These are phyloP conservation scores for Penicillium cosmopolitanum DNA, from an alignment of 495 filamentous ascomycete species.

Conservation along the genomic window DNA sequence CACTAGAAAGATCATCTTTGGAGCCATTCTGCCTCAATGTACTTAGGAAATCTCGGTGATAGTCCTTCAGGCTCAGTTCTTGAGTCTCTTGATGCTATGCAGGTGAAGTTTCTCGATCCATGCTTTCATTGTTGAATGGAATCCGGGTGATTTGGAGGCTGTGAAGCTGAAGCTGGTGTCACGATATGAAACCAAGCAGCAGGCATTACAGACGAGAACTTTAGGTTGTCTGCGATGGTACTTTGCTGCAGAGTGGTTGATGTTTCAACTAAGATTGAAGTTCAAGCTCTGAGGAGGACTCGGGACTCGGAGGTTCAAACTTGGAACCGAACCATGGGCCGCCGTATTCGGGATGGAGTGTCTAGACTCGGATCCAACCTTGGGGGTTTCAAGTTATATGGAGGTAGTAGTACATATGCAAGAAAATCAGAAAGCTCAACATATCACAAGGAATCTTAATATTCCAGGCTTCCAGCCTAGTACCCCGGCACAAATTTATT, in stretches of 20 bases:
- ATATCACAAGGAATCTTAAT: no score
- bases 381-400: no score
- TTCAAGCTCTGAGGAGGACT: neutral
- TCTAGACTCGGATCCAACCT: no score
- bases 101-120: neutral
- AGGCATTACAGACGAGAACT: neutral
- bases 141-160: neutral
- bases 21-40: neutral
- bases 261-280: neutral
- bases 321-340: constrained; percentile 20
- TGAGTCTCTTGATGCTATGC: neutral
- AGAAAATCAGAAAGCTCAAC: no score
- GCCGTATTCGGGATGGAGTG: neutral
- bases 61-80: no score
- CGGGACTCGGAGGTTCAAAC: neutral
- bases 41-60: no score
- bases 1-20: constrained; percentile 53
- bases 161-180: neutral
- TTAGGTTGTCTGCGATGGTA: neutral
- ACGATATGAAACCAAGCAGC: neutral
- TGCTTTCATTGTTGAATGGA: neutral
- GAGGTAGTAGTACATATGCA: no score
- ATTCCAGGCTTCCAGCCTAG: no score
- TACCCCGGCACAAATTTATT: no score
- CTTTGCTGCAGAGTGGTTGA: no score